phyloP scores from a whole-genome alignment of 2,329 filamentous ascomycete species.

The Dothidotthia symphoricarpi region DNA sequence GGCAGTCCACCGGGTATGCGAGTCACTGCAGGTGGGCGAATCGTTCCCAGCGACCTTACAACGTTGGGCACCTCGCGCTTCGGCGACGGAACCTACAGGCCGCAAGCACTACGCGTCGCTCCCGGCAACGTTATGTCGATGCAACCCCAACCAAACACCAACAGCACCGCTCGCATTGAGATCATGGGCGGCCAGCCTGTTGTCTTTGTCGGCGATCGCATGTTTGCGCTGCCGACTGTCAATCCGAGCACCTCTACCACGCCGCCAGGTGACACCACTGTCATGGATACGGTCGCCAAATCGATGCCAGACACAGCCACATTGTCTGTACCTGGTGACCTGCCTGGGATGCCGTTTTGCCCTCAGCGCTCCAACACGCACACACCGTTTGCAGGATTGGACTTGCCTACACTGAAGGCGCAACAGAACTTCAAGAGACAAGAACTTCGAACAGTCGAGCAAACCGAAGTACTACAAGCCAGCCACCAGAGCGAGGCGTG shows the following conservation, averaged over 20 bases:
- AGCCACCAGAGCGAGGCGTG: constrained; percentile 33
- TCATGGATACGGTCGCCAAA: constrained; percentile 18
- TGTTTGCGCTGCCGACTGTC: constrained; percentile 34
- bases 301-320: constrained; percentile 8
- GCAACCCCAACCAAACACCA: constrained; percentile 21
- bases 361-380: constrained; percentile 20
- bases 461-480: constrained; percentile 38
- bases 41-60: constrained; percentile 49
- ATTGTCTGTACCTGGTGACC: constrained; percentile 12
- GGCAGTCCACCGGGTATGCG: constrained; percentile 52
- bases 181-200: constrained; percentile 34
- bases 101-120: constrained; percentile 21
- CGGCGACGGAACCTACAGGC: constrained; percentile 31
- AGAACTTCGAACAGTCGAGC: constrained; percentile 38
- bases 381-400: constrained; percentile 23
- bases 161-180: constrained; percentile 27
- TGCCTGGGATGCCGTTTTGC: constrained; percentile 9
- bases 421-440: constrained; percentile 34
- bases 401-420: constrained; percentile 26
- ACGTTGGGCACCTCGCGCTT: constrained; percentile 33
- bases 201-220: constrained; percentile 31
- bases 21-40: constrained; percentile 53
- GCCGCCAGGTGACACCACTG: constrained; percentile 7
- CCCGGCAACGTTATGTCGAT: constrained; percentile 25
- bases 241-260: constrained; percentile 14